These are phyloP conservation scores for Paraglomus occultum DNA, from an alignment of 192 early-diverging fungal genomes.

Conservation along the genomic window DNA sequence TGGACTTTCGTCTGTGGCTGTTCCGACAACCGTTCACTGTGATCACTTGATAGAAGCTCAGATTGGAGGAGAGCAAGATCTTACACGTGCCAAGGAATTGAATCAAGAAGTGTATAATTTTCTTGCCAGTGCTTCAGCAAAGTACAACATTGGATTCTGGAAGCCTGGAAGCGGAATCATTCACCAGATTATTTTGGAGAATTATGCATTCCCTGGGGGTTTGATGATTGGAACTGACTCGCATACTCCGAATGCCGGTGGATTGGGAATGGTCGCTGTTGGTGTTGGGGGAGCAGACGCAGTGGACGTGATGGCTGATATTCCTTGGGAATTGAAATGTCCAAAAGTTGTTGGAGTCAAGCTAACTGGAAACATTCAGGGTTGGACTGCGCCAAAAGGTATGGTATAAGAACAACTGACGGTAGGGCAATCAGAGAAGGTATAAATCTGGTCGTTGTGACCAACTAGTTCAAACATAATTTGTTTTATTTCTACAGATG, in stretches of 20 bases:
- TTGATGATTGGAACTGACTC: conserved; percentile 98
- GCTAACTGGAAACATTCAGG: conserved; percentile 80
- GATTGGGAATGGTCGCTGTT: conserved; percentile 93
- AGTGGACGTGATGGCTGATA: conserved; percentile 98
- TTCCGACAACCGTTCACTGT: conserved; percentile 93
- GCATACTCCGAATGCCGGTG: conserved; percentile 98
- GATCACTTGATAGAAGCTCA: conserved; percentile 97
- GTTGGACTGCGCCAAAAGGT: conserved; percentile 93
- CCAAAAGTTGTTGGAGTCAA: conserved; percentile 94
- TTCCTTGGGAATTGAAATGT: conserved; percentile 99
- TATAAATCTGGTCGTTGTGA: not conserved
- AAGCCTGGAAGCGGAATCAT: conserved; percentile 91
- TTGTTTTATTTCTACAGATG: conserved; percentile 47
- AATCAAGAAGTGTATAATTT: conserved; percentile 96
- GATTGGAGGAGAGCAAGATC: conserved; percentile 78
- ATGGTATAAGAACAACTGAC: not conserved
- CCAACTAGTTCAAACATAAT: not conserved
- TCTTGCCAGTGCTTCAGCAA: conserved; percentile 76
- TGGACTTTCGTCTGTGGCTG: conserved; percentile 80
- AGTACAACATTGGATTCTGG: conserved; percentile 98
- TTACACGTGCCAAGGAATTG: conserved; percentile 77
- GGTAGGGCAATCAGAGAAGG: not conserved
- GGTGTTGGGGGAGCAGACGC: conserved; percentile 99
- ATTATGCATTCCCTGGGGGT: conserved; percentile 95
- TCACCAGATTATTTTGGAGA: conserved; percentile 97